Evolutionary conservation across 495 filamentous ascomycete genomes (phyloP), one percentile per base, ranked within the genome.

Genomic region (Podospora anserina): DNA sequence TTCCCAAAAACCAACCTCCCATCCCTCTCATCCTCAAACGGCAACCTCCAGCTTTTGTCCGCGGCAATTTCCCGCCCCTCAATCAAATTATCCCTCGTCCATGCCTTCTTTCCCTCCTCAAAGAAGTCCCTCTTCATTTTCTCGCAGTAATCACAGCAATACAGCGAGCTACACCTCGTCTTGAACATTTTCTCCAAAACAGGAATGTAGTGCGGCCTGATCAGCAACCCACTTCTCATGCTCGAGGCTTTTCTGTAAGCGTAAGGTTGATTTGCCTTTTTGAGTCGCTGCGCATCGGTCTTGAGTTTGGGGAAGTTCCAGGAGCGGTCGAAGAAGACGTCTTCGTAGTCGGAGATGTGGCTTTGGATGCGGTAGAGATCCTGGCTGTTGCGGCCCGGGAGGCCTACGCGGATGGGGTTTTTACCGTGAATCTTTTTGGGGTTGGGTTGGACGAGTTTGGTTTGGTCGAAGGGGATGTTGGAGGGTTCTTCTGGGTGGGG

Each of bases 11-110:
- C 26, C 18, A 9, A 9, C 56, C 56, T 27, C 56, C 56, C 39
- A 13, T 59, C 56, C 56, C 56, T 59, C 56, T 23, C 56, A 59
- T 23, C 56, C 56, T 59, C 56, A 49, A 49, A 49, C 39, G 39
- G 39, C 39, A 49, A 13, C 39, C 39, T 49, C 39, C 39, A 49
- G 39, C 39, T 49, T 11, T 13, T 49, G 15, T 49, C 39, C 39
- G 9, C 39, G 15, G 39, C 39, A 49, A 49, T 49, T 11, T 11
- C 6, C 15, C 16, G 19, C 19, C 56, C n/a, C 19, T 59, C 56
- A 3, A 9, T 18, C 56, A 59, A 9, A 9, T 59, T 27, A 9
- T 27, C 2, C 56, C n/a, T 20, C 19, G 20, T 11, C 19, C 7
- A n/a, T 4, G 2, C 56, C 56, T 59, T 27, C 56, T 18, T 59